Base-by-base conservation (phyloP, 179 eudicot genomes). In the Drosera spatulata region DNA sequence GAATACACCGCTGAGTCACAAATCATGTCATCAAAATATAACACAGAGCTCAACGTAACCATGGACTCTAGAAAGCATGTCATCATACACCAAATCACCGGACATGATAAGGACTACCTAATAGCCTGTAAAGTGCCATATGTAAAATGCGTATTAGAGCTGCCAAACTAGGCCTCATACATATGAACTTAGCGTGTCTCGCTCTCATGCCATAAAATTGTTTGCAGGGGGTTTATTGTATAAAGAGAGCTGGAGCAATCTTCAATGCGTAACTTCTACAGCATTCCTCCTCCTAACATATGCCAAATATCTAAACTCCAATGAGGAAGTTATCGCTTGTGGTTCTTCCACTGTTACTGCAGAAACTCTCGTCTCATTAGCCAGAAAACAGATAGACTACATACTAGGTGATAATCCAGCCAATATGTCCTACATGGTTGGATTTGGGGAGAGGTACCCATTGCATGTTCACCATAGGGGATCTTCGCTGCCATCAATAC, bases 371-470 rank as follows among this genome's bases (percentile, higher is more conserved):
- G 66, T 82, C 12, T 68, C 77, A 40, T 62, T 69, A 5, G 95
- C 94, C n/a, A 81, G 69, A 73, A 82, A 74, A 55, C 97, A 90
- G 61, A 85, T 87, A 7, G 96, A 90, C 69, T 90, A 90, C 62
- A 81, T 90, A 13, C 61, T 87, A 42, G 97, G 97, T 0, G 81
- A 85, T 39, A 90, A 90, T 60, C 97, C 95, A 0, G 70, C 61
- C 33, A 78, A 75, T 53, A 87, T 71, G 79, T 90, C 96, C 2
- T 90, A 82, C 69, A 90, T 90, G 97, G 96, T 90, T 4, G 97
- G 97, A 3, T 91, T 85, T 41, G 94, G 96, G 2, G 45, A 78
- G 10, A 85, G 57, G 58, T 91, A 81, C 62, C 96, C 97, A 0
- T 46, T 56, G 37, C 81, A 67, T 7, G 61, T 85, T 52, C 97